Base-by-base conservation (phyloP, 768 basidiomycete species). In the Phylloporus scabripes region DNA sequence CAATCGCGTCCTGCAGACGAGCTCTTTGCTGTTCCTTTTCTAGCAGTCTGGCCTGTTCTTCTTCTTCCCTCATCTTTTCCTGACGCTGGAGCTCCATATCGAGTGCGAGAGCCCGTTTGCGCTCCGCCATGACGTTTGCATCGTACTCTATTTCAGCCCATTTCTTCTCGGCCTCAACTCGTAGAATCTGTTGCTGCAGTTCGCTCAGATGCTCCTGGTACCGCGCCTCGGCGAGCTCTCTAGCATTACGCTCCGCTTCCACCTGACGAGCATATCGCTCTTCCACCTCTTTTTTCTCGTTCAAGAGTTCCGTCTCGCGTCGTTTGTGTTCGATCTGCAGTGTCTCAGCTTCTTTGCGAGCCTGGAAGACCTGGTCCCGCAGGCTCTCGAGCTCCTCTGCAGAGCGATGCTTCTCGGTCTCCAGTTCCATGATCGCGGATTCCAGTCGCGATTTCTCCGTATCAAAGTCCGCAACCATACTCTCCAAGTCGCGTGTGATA, bases 401-500 rank as follows among this genome's bases (percentile, higher is more conserved):
- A 6, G 33, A 49, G 11, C 45, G 57, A 36, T 42, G 53, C 40
- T 57, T 62, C 15, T 67, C 58, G 2, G 31, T 33, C 43, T 66
- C 65, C 65, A 66, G 66, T 42, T 50, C 40, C 7, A 45, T 47
- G 18, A 68, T 61, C 55, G 2, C 49, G n/a, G 62, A 62, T 48
- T 66, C 59, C 1, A 68, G 66, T 28, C 64, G 55, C 26, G 51
- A 51, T 18, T 10, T 36, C 7, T 29, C 28, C 28, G 9, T 10
- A 10, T 3, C 28, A 11, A 29, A 29, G 28, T 70, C 65, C 14
- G 70, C 61, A 0, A 63, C 71, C 55, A 77, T 64, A n/a, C 64
- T 69, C 38, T 66, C 55, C 1, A 74, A 63, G 32, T 77, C 72
- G 24, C 47, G 52, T 39, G 71, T 71, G 23, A 77, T 66, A 26